A percentile compares a stretch with the other conserved stretches of the same genome.
Evolutionary conservation across 495 filamentous ascomycete genomes (phyloP).

Genomic region (Extremus antarcticus): DNA sequence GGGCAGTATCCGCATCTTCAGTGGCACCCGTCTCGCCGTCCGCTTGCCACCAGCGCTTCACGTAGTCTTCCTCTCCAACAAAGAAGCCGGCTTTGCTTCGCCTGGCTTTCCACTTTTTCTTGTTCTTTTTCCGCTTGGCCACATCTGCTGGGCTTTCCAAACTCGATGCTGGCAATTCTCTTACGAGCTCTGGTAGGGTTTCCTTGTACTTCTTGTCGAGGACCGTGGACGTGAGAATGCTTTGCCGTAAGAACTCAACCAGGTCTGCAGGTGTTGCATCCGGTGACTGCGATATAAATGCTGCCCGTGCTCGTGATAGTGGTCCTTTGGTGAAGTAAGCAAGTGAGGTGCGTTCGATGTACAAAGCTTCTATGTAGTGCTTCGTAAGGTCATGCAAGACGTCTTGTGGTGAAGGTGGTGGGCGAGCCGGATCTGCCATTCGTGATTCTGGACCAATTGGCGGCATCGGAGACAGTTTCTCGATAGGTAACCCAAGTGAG

Average conservation of each 20-base stretch:
- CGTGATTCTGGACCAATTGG: no score
- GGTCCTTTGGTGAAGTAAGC: slow-evolving; percentile 98
- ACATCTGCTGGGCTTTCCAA: slow-evolving; percentile 20
- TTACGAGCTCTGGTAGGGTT: slow-evolving; percentile 55
- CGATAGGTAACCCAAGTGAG: no score
- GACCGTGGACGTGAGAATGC: slow-evolving; percentile 58
- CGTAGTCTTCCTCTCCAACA: slow-evolving; percentile 58
- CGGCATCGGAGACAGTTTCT: not conserved
- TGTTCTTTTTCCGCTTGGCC: slow-evolving; percentile 35
- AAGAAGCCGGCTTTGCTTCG: slow-evolving; percentile 69
- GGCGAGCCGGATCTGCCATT: no score
- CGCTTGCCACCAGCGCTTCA: slow-evolving; percentile 65
- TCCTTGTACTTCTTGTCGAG: slow-evolving; percentile 86
- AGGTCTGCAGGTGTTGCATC: slow-evolving; percentile 38
- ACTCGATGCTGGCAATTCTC: slow-evolving; percentile 46
- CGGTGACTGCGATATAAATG: slow-evolving; percentile 50
- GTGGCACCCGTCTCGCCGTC: slow-evolving; percentile 31
- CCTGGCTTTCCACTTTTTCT: slow-evolving; percentile 58
- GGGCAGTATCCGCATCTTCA: slow-evolving; percentile 41
- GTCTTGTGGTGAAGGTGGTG: slow-evolving; percentile 31
- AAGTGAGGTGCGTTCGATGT: slow-evolving; percentile 82
- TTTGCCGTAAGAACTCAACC: slow-evolving; percentile 54
- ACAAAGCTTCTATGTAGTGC: slow-evolving; percentile 83
- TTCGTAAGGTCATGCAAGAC: slow-evolving; percentile 51
- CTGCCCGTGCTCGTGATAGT: slow-evolving; percentile 71